Evolutionary conservation across 192 early-diverging fungal species (phyloP), one percentile per base, ranked within the genome.

Genomic region (Backusella mclennaniae): DNA sequence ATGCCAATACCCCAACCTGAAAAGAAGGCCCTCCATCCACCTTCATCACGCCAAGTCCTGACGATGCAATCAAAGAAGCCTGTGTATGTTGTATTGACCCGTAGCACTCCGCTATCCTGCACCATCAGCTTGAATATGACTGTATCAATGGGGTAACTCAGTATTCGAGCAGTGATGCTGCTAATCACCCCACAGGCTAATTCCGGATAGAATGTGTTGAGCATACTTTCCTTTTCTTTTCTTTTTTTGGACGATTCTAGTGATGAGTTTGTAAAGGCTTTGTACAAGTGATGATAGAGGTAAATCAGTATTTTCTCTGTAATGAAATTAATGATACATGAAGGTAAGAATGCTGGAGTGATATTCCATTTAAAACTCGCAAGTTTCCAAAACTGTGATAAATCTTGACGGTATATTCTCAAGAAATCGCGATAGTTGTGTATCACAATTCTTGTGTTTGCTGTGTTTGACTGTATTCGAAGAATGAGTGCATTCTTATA

Each of bases 131-230:
- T 84, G 19, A 84, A 85, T 23, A 84, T 76, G 2, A 88, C 74
- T 0, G 87, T 88, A 44, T 88, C 87, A 1, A 85, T 68, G 4
- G 87, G 87, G 68, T 86, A 86, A 33, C 84, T 70, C 38, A 88
- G 4, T 11, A 82, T 79, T 4, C 85, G 77, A 1, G 85, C 82
- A 17, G 86, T 41, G 53, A 88, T 84, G 44, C 80, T 85, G 52
- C 85, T 86, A 9, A 83, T 72, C 35, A 88, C 78, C 14, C 81
- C 83, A 70, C 85, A 86, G 21, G 84, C 84, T 41, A 88, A 83
- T 49, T 88, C 87, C 3, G 87, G 83, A 72, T 85, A 88, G 42
- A 84, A 88, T 29, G 84, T 80, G 41, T 82, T 80, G 31, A 85
- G 15, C n/a, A 84, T 69, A 0, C 79, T 69, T 41, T 69, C 53